Conservation (phyloP, 257 asterid species). For the Primulina eburnea region DNA sequence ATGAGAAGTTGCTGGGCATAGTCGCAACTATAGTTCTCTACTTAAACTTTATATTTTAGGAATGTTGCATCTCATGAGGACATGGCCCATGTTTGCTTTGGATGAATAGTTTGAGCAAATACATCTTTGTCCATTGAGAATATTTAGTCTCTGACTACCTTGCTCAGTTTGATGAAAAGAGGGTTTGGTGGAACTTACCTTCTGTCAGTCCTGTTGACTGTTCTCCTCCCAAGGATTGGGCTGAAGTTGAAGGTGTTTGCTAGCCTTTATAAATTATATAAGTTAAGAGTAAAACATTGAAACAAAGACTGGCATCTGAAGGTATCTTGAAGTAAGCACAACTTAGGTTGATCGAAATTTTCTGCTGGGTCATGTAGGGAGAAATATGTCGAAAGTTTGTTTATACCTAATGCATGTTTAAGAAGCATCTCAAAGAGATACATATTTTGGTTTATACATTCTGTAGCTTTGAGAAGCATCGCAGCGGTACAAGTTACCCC, state of each 20-base stretch:
- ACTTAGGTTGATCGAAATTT: neutral
- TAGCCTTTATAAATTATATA: neutral
- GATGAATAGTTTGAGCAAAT: neutral
- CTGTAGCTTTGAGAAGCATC: constrained; percentile 6
- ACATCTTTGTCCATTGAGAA: neutral
- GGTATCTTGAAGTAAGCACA: neutral
- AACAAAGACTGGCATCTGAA: neutral
- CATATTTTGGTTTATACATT: neutral
- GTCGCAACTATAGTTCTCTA: neutral
- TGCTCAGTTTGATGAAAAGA: neutral
- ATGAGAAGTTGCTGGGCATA: neutral
- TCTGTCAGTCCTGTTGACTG: neutral
- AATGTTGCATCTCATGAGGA: constrained; percentile 6
- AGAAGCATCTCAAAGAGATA: too few relatives aligned
- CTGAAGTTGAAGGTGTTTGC: neutral
- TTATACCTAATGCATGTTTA: neutral
- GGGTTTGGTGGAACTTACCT: neutral
- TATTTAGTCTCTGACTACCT: neutral
- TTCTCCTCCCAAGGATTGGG: neutral
- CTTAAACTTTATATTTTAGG: neutral
- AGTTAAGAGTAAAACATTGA: neutral
- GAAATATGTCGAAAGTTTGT: neutral
- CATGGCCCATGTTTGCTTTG: neutral
- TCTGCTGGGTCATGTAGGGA: neutral
- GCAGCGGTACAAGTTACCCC: too few relatives aligned